A percentile compares a stretch with the other conserved stretches of the same genome.
These are phyloP conservation scores for Spongiforma sp. DNA, from an alignment of 1,284 basidiomycete genomes.

Conservation along the genomic window DNA sequence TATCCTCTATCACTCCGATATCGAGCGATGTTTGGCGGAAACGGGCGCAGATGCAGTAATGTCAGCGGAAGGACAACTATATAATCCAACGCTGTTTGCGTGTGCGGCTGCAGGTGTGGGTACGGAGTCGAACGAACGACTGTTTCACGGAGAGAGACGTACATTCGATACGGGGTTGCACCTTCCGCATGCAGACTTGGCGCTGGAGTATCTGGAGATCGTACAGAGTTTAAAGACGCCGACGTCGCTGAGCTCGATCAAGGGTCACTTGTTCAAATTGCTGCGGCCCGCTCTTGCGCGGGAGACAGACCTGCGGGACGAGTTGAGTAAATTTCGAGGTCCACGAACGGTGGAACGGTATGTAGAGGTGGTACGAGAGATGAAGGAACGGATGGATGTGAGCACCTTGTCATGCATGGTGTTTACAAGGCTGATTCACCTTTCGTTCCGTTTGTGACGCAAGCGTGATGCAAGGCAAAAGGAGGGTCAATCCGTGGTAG, in stretches of 20 bases:
- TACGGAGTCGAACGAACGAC: not conserved
- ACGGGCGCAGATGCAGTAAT: conserved; percentile 94
- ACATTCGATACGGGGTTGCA: conserved; percentile 51
- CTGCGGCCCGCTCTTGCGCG: conserved; percentile 78
- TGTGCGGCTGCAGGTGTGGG: conserved; percentile 3
- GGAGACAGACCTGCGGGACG: conserved; percentile 77
- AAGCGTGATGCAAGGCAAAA: conserved; percentile 51
- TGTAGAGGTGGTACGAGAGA: conserved; percentile 64
- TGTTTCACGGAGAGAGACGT: not conserved
- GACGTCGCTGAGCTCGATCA: conserved; percentile 80
- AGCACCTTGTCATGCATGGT: conserved; percentile 27
- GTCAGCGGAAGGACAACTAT: conserved; percentile 95
- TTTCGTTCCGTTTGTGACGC: not conserved
- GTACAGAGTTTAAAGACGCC: conserved; percentile 74
- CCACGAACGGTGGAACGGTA: conserved; percentile 51
- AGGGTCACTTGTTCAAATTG: conserved; percentile 94
- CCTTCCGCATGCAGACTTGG: conserved; percentile 68
- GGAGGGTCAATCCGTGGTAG: conserved; percentile 44
- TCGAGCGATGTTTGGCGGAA: conserved; percentile 74
- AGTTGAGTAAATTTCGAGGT: conserved; percentile 61
- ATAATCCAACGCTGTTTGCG: conserved; percentile 88
- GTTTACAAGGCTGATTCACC: conserved; percentile 3
- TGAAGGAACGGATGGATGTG: conserved; percentile 71
- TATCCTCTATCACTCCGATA: conserved; percentile 85
- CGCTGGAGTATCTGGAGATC: conserved; percentile 88